Evolutionary conservation across 768 basidiomycete species (phyloP), one percentile per base, ranked within the genome.

Genomic region (Strobilomyces dryophilus): DNA sequence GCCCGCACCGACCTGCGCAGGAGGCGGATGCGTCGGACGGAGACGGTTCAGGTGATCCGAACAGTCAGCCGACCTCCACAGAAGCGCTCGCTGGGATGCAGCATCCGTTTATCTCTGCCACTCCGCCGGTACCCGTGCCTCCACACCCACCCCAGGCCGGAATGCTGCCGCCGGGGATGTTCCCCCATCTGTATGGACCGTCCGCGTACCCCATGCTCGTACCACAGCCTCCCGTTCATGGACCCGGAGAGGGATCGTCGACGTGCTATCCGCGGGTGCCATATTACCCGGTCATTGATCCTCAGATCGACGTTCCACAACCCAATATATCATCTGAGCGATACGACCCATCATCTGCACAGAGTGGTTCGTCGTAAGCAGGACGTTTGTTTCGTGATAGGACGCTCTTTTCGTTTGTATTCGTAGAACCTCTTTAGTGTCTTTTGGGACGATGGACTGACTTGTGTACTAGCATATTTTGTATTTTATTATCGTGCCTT

Each of bases 241-340:
- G 47, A 27, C 47, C 56, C 3, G 50, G 58, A 8, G 62, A 58
- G 64, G 71, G 59, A 35, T 63, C 54, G 7, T 61, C 66, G 56
- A 24, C 61, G 51, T 53, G 64, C 50, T 58, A 66, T 42, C 49
- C 66, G 1, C 66, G 66, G 29, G 45, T 56, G 3, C 37, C 61
- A 52, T 76, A 76, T 52, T 76, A 73, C 54, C 72, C 75, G 1
- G 67, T 69, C 14, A 74, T 76, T 45, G 75, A 76, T 56, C 73
- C 75, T 17, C 68, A 66, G 52, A 68, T 71, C 29, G 65, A 66
- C 21, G 37, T 62, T 45, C 59, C 66, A 34, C 67, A 67, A 32
- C 58, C 57, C 14, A 68, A 71, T n/a, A 59, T 70, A 24, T 70
- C 68, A 4, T 70, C 68, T 34, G 68, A 70, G 53, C 66, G 68